A percentile compares a stretch with the other conserved stretches of the same genome.
Evolutionary conservation across 106 monocot genomes (phyloP).

Genomic region (Dioscorea zingiberensis): DNA sequence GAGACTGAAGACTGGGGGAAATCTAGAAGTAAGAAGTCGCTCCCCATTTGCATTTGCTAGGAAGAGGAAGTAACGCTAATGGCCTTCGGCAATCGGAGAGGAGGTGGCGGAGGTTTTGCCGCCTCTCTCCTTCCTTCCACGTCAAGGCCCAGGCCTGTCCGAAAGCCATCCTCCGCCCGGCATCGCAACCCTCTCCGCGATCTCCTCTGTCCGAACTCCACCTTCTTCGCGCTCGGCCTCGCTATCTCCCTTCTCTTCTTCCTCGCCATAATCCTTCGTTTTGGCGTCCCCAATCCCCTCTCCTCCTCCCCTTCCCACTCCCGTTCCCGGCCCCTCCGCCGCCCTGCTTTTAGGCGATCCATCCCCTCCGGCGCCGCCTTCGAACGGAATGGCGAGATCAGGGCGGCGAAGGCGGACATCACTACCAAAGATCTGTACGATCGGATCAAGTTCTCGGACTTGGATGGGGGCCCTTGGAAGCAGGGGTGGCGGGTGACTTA

Average conservation of each 20-base stretch:
- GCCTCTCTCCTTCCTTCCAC: slow-evolving; percentile 42
- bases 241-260: slow-evolving; percentile 55
- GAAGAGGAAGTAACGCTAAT: background rate
- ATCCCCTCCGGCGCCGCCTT: slow-evolving; percentile 12
- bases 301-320: slow-evolving; percentile 15
- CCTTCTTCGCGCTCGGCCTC: slow-evolving; percentile 52
- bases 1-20: no score
- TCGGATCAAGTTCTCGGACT: slow-evolving; percentile 70
- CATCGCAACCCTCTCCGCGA: slow-evolving; percentile 20
- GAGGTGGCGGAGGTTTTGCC: slow-evolving; percentile 25
- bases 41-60: background rate
- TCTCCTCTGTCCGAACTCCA: slow-evolving; percentile 17
- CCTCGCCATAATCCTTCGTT: slow-evolving; percentile 36
- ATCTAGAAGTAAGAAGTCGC: no score
- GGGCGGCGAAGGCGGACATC: slow-evolving; percentile 40
- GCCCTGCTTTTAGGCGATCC: slow-evolving; percentile 21
- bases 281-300: slow-evolving; percentile 34
- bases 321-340: slow-evolving; percentile 3
- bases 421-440: slow-evolving; percentile 96
- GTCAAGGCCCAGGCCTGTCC: slow-evolving; percentile 16
- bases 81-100: slow-evolving; percentile 59
- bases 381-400: slow-evolving; percentile 3
- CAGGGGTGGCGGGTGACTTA: slow-evolving; percentile 89
- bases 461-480: slow-evolving; percentile 93
- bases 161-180: slow-evolving; percentile 18